Evolutionary conservation across 768 basidiomycete species (phyloP), one percentile per base, ranked within the genome.

Genomic region (Lactifluus echinatus): DNA sequence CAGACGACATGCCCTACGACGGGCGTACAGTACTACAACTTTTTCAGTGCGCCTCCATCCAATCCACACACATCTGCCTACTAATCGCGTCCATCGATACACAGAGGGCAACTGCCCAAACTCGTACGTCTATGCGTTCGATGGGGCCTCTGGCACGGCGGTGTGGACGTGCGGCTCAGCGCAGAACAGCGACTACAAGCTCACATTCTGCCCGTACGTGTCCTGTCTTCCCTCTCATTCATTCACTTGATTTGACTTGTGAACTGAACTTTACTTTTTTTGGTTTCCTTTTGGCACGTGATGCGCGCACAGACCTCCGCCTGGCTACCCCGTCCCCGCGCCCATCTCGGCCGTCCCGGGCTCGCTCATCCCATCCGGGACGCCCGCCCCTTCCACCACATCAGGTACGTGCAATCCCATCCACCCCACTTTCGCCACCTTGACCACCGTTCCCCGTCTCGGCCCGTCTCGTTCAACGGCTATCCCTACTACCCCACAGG

Each of bases 101-200:
- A 24, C 64, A 74, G 71, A 77, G 66, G 45, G 61, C 36, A 73
- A 67, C 53, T 79, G 75, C 65, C 76, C 74, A 4, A 73, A 75
- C 55, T 68, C 76, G 8, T 81, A 80, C 58, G 79, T 72, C 4
- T 82, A 81, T 59, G 78, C 81, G 2, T 82, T 73, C 61, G 81
- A 83, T 63, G 80, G 83, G 65, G 61, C 69, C 26, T 72, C 69
- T 59, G 74, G 78, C 62, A 71, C 78, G 0, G 81, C 83, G 0
- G 69, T 83, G 39, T 82, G 74, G 72, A 79, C 72, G 1, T 83
- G 83, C 66, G 60, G 68, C 14, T 71, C 78, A 8, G 39, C 57
- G 11, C 47, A 58, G 37, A 62, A 63, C 10, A 66, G 65, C 14
- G 64, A 70, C 28, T 70, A 69, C 48, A 66, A 62, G 0, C 29